A percentile compares a stretch with the other conserved stretches of the same genome.
phyloP scores from a whole-genome alignment of 1,139 yeast genomes.

The Magnusiomyces fungicola region DNA sequence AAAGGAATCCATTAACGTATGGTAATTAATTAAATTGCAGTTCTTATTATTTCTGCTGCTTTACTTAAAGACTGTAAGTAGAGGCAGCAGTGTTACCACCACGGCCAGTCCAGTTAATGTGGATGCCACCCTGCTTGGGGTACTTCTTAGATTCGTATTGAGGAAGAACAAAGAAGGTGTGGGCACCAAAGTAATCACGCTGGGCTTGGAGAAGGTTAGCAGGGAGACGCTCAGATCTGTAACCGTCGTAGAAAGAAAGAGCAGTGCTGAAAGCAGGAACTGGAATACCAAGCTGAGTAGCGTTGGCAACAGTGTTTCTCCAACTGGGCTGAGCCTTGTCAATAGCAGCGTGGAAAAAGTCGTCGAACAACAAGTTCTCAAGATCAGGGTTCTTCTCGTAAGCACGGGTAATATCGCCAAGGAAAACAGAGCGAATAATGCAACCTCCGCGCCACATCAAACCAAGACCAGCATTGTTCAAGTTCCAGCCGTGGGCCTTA shows the following conservation, averaged over 20 bases:
- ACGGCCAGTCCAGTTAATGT: conserved; percentile 98
- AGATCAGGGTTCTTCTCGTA: conserved; percentile 88
- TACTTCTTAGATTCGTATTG: conserved; percentile 68
- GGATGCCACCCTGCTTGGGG: conserved; percentile 79
- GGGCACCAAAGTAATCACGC: conserved; percentile 99
- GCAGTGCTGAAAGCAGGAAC: conserved; percentile 98
- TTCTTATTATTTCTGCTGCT: neutral
- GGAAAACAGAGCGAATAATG: conserved; percentile 97
- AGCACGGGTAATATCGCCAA: conserved; percentile 94
- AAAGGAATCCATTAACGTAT: too few relatives aligned
- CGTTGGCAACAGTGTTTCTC: conserved; percentile 79
- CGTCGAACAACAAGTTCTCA: conserved; percentile 92
- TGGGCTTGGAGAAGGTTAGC: conserved; percentile 99
- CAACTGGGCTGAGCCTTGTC: conserved; percentile 92
- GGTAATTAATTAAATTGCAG: too few relatives aligned
- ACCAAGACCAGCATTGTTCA: conserved; percentile 97
- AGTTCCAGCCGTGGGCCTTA: conserved; percentile 91
- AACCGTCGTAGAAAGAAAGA: conserved; percentile 96
- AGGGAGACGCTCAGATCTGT: conserved; percentile 91
- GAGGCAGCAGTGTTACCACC: conserved; percentile 98
- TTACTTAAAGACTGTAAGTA: conserved; percentile 74
- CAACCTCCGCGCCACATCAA: conserved; percentile 99
- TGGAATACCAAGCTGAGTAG: conserved; percentile 85
- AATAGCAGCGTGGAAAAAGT: conserved; percentile 89
- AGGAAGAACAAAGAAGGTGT: conserved; percentile 93